Base-by-base conservation (phyloP, 2,329 filamentous ascomycete species). In the Didymosphaeria variabile region DNA sequence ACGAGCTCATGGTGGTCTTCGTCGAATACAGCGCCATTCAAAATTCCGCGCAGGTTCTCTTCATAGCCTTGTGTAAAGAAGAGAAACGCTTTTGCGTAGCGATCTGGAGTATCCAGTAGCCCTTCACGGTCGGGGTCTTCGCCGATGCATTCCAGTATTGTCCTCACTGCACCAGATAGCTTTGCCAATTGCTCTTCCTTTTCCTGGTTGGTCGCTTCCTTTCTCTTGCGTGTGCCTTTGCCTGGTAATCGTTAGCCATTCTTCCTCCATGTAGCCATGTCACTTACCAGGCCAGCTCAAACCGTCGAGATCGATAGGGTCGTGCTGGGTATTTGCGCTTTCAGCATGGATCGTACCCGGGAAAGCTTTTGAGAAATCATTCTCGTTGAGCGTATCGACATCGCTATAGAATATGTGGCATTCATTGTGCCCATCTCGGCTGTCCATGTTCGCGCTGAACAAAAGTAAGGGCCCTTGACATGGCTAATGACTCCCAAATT, bases 1-100 rank as follows among this genome's bases (percentile, higher is more conserved):
- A 99, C 93, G 82, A 99, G 87, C 80, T 98, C 95, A 73, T 97
- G 94, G 75, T 98, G 94, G 64, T 94, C 92, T 79, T 98, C 95
- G 72, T 97, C 90, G 80, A 99, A 99, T 58, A 98, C 91, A 21
- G 95, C 95, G 58, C 90, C 87, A 77, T 98, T 98, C 63, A 98
- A 92, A 67, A 98, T 91, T 75, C 97, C 92, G 63, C 89, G 85
- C 57, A 97, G 87, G 73, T 97, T 97, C 82, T 97, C 90, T 81
- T 98, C 93, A 77, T 99, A 99, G 42, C 95, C 95, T 78, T 96
- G 93, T 6, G 95, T 99, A 79, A 99, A 93, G 83, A 91, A 96
- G 65, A 98, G 87, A 87, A 99, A 89, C 15, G 95, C 95, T 79
- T 97, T 94, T 52, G 95, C 94, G 78, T 97, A 99, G 63, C 95